Conservation (phyloP, 805 yeast genomes). For the Wickerhamiella spandovensis region DNA sequence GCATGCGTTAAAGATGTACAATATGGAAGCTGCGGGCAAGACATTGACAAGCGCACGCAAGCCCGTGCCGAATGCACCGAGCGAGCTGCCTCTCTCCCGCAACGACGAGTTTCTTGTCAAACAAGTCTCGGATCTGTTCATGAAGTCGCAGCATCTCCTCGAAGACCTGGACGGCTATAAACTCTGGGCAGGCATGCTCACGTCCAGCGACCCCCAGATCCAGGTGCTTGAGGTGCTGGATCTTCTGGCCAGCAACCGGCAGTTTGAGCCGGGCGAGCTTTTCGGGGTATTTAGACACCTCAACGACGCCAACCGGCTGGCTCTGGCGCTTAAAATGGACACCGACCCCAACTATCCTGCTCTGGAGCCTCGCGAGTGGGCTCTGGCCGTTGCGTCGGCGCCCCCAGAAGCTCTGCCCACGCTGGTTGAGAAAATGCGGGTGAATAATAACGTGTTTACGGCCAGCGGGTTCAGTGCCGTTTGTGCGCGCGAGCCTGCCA, state of each 20-base stretch:
- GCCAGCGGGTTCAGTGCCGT: not conserved
- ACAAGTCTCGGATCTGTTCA: not conserved
- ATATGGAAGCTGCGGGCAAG: not conserved
- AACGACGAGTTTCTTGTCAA: not conserved
- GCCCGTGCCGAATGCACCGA: not conserved
- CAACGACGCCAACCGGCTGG: not conserved
- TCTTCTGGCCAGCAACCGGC: not conserved
- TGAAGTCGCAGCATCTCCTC: not conserved
- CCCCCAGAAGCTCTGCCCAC: not conserved
- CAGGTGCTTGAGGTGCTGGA: not conserved
- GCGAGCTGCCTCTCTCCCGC: not conserved
- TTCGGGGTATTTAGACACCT: not conserved
- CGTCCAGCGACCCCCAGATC: not conserved
- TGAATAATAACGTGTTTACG: not conserved
- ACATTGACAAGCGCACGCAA: not conserved
- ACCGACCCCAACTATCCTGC: not conserved
- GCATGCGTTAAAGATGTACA: constrained; percentile 1
- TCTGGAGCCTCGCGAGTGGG: not conserved
- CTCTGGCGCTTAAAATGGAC: not conserved
- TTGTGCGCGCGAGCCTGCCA: not conserved
- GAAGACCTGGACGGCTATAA: not conserved
- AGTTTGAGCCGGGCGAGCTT: not conserved
- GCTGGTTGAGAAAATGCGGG: not conserved
- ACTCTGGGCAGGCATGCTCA: not conserved
- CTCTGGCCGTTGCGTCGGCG: not conserved